These are phyloP conservation scores for Lactarius deliciosus DNA, from an alignment of 768 basidiomycete species.

Conservation along the genomic window DNA sequence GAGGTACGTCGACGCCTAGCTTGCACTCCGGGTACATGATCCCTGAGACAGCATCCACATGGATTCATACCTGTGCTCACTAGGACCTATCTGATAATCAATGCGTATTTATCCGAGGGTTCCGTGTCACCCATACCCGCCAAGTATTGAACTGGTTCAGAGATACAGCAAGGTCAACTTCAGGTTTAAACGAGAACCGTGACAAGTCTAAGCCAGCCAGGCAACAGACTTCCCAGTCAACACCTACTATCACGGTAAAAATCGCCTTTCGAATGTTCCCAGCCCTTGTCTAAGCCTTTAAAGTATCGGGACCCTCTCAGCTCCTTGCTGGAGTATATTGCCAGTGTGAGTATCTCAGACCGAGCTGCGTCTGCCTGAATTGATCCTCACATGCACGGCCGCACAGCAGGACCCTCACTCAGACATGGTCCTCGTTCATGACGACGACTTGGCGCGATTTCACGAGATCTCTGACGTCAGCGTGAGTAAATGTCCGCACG, in stretches of 20 bases:
- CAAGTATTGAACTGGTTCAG: background rate
- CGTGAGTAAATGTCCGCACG: background rate
- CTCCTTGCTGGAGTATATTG: conserved; percentile 6
- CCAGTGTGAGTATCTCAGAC: background rate
- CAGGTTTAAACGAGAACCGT: background rate
- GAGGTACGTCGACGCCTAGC: background rate
- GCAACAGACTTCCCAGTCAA: background rate
- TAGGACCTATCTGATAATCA: background rate
- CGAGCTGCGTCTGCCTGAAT: too few relatives aligned
- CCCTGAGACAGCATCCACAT: background rate
- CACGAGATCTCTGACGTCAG: background rate
- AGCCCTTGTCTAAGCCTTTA: background rate
- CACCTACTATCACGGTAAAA: background rate
- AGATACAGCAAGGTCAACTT: background rate
- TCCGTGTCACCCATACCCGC: background rate
- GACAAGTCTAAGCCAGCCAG: background rate
- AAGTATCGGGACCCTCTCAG: conserved; percentile 12
- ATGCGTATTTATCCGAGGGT: background rate
- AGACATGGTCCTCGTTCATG: conserved; percentile 14
- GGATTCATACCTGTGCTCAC: background rate
- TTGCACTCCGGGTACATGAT: background rate
- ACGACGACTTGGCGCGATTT: background rate
- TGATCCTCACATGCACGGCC: background rate
- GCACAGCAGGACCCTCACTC: background rate
- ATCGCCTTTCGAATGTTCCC: background rate